Evolutionary conservation across 768 basidiomycete species (phyloP).

Genomic region (Rossbeevera mucosa): DNA sequence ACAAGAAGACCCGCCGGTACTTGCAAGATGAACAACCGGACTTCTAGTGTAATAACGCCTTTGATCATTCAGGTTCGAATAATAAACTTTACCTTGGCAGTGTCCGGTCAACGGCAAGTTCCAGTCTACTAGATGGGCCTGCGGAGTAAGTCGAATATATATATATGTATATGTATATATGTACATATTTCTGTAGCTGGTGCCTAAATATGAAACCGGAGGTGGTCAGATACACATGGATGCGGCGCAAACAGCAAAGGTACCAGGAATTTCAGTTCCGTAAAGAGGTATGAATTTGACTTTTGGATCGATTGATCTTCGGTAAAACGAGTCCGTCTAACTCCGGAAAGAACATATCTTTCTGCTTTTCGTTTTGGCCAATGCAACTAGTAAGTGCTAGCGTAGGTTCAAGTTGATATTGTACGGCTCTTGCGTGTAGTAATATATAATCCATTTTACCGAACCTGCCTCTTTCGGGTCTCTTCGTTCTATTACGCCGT

Average conservation of each 20-base stretch:
- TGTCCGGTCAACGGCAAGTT: constrained; percentile 26
- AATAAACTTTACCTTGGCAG: constrained; percentile 30
- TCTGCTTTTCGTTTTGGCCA: constrained; percentile 4
- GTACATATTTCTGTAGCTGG: constrained; percentile 1
- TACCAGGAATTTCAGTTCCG: constrained; percentile 27
- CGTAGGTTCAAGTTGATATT: constrained; percentile 9
- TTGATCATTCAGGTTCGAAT: constrained; percentile 25
- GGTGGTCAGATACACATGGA: constrained; percentile 7
- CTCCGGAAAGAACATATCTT: constrained; percentile 26
- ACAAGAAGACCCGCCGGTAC: constrained; percentile 26
- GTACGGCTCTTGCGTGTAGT: constrained; percentile 17
- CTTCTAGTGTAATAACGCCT: constrained; percentile 20
- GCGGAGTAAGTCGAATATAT: constrained; percentile 19
- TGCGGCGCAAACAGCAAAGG: constrained; percentile 17
- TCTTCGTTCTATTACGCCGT: neutral
- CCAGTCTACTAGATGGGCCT: constrained; percentile 23
- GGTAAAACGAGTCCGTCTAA: constrained; percentile 28
- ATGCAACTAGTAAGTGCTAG: no score
- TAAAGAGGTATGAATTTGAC: constrained; percentile 30
- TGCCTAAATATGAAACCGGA: constrained; percentile 1
- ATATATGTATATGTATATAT: constrained; percentile 7
- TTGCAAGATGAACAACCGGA: constrained; percentile 21
- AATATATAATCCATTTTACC: constrained; percentile 5
- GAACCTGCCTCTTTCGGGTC: constrained; percentile 14
- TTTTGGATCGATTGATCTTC: constrained; percentile 32